phyloP scores from a whole-genome alignment of 768 basidiomycete genomes.

The Nidularia pulvinata region DNA sequence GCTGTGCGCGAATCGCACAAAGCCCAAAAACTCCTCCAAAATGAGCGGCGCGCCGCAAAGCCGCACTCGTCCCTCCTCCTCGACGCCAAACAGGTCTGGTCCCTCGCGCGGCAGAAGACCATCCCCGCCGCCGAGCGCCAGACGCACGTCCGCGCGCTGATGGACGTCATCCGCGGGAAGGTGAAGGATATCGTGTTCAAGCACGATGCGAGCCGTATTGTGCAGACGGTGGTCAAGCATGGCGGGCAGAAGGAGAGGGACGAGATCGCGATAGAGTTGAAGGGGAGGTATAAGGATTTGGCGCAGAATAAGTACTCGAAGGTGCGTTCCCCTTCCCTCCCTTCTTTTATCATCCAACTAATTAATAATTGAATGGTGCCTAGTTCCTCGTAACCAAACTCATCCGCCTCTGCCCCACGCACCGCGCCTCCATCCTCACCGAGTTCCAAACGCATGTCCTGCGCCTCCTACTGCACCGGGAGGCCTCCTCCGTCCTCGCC shows the following conservation, averaged over 20 bases:
- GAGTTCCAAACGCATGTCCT: constrained; percentile 81
- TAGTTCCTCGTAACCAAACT: constrained; percentile 85
- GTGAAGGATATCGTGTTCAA: constrained; percentile 88
- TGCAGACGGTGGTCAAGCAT: constrained; percentile 81
- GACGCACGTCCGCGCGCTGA: constrained; percentile 72
- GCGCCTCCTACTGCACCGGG: constrained; percentile 79
- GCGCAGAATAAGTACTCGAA: constrained; percentile 92
- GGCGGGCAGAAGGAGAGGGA: constrained; percentile 76
- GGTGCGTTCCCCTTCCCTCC: constrained; percentile 34
- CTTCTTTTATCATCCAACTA: not conserved
- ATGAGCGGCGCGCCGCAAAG: constrained; percentile 75
- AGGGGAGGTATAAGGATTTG: constrained; percentile 76
- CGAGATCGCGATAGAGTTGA: constrained; percentile 81
- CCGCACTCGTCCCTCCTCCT: constrained; percentile 71
- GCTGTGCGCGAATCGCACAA: constrained; percentile 61
- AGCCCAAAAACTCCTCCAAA: constrained; percentile 63
- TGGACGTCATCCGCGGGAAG: constrained; percentile 75
- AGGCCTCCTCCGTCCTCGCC: constrained; percentile 81
- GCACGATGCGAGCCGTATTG: constrained; percentile 89
- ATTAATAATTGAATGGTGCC: not conserved
- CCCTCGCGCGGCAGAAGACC: constrained; percentile 70
- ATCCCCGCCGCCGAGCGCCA: constrained; percentile 71
- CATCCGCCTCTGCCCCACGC: constrained; percentile 70
- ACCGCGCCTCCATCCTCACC: constrained; percentile 72
- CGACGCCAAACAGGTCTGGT: constrained; percentile 80